These are phyloP conservation scores for Sporisorium sorghi DNA, from an alignment of 1,284 basidiomycete species.

Conservation along the genomic window DNA sequence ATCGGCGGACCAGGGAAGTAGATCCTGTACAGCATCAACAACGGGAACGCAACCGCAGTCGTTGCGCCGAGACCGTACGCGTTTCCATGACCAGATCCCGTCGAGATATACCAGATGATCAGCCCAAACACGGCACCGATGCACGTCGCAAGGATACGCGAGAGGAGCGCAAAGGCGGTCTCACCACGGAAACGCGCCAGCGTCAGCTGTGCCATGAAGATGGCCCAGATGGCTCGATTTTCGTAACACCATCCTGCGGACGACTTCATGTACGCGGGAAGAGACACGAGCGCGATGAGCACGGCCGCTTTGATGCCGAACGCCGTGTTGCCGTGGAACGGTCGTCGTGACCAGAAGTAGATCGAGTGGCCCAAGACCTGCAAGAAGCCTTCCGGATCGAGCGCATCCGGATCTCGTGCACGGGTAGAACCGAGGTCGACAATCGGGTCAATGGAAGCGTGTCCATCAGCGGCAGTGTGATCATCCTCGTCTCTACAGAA, in stretches of 20 bases:
- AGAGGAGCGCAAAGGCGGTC: conserved; percentile 59
- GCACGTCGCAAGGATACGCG: conserved; percentile 56
- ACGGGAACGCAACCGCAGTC: conserved; percentile 78
- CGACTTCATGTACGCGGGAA: conserved; percentile 54
- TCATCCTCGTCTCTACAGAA: conserved; percentile 11
- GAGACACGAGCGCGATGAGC: conserved; percentile 73
- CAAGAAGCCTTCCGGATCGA: conserved; percentile 73
- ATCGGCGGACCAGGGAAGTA: conserved; percentile 82
- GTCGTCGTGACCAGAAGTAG: conserved; percentile 33
- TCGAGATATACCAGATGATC: conserved; percentile 76
- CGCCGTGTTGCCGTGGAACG: conserved; percentile 71
- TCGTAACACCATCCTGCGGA: conserved; percentile 63
- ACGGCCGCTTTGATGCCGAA: conserved; percentile 84
- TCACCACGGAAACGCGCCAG: conserved; percentile 63
- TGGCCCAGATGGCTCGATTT: conserved; percentile 64
- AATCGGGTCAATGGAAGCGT: conserved; percentile 20
- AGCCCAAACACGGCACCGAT: conserved; percentile 75
- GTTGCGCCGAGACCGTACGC: conserved; percentile 80
- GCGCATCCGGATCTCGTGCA: conserved; percentile 79
- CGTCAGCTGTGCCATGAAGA: conserved; percentile 67
- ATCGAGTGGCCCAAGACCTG: conserved; percentile 54
- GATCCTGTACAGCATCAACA: conserved; percentile 74
- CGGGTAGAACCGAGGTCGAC: conserved; percentile 72
- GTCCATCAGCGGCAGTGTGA: not conserved
- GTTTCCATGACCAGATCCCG: conserved; percentile 72